Evolutionary conservation across 164 flowering plant species (phyloP), one percentile per base, ranked within the genome.

Genomic region (grape (Vitis vinifera)): DNA sequence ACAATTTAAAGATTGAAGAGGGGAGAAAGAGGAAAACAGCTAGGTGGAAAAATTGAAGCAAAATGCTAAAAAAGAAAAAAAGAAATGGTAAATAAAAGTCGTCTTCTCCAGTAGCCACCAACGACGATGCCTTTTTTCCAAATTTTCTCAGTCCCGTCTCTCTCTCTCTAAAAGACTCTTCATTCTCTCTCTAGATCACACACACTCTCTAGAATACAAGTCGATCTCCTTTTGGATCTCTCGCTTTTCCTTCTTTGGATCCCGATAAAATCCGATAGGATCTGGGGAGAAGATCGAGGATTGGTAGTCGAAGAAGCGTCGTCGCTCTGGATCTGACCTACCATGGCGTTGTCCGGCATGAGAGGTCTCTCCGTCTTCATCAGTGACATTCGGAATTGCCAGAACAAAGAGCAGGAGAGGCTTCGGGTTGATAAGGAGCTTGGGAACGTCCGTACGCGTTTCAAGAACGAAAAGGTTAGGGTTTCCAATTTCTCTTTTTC

Each of bases 311-410:
- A 16, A 56, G 50, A 70, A 52, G 30, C 19, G 60, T 62, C 29
- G 52, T 23, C 8, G 59, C 23, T 48, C 68, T 80, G 85, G 93
- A 89, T 87, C 91, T 85, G 87, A 79, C 73, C 27, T 80, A 75
- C 66, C 75, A 91, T 91, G 97, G 94, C 98, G 81, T 77, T 90
- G 75, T 87, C 97, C 10, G 98, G 98, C 55, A 93, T 93, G 98
- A 80, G 98, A 83, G 98, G 98, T n/a, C 91, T 93, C 72, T 93
- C 98, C 64, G 95, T 93, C 51, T 93, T 93, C 85, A 93, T 93
- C 57, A 91, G 97, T 83, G 98, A 93, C 75, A 78, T 93, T 56
- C 89, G 98, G 0, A 93, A 93, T 81, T 91, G 98, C 75, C 95
- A 78, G 78, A 93, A 93, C 86, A 93, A 90, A 75, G 98, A 93